Percentiles rank a stretch among this genome's conserved stretches.
These are phyloP conservation scores for Fusarium sp. DNA, from an alignment of 2,329 filamentous ascomycete species.

Conservation along the genomic window DNA sequence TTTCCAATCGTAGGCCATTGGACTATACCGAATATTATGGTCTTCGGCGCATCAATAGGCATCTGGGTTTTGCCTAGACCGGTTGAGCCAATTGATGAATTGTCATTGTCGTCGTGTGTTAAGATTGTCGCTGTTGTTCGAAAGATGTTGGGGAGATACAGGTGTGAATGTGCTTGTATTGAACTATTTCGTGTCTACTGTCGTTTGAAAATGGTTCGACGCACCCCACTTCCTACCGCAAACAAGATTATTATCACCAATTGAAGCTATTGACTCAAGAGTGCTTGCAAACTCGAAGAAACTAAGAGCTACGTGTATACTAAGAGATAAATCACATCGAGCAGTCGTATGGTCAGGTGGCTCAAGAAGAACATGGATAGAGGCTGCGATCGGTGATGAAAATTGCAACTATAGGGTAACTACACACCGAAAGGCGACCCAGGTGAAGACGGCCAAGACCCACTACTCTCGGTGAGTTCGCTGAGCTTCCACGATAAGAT, in stretches of 20 bases:
- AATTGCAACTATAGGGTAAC: conserved; percentile 5
- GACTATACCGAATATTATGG: not conserved
- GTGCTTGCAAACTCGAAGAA: accelerated
- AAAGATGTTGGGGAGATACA: no score
- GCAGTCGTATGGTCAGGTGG: no score
- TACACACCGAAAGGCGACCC: not conserved
- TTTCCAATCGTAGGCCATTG: not conserved
- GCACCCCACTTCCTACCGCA: not conserved
- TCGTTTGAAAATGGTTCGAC: no score
- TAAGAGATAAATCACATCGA: not conserved
- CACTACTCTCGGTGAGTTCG: conserved; percentile 36
- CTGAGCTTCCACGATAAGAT: conserved; percentile 37
- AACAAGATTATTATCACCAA: not conserved
- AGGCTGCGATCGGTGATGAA: no score
- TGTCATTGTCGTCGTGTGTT: no score
- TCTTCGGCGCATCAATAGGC: not conserved
- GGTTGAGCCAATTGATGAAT: no score
- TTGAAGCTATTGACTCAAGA: not conserved
- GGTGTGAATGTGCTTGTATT: no score
- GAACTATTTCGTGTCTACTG: no score
- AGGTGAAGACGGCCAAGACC: conserved; percentile 4
- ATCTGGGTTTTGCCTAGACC: not conserved
- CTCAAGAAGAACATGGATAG: no score
- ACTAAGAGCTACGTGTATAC: accelerated
- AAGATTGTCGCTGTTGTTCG: not conserved